A percentile compares a stretch with the other conserved stretches of the same genome.
Evolutionary conservation across 2,329 filamentous ascomycete species (phyloP).

Genomic region (Myotisia sp.): DNA sequence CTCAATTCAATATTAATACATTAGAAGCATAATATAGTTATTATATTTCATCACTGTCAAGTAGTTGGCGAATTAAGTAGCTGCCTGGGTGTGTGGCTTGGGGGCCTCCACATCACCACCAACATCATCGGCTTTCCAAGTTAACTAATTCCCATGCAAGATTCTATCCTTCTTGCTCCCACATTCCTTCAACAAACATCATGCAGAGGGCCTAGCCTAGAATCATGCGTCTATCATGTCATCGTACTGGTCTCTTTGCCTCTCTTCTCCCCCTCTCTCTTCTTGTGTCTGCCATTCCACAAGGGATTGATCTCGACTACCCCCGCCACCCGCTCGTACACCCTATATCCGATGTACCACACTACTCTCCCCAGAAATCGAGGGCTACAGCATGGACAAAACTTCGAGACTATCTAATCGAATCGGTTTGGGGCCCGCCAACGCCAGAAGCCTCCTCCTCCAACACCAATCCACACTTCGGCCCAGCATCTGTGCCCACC

Average conservation of each 20-base stretch:
- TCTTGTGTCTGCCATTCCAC: constrained; percentile 8
- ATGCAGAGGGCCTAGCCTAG: too few relatives aligned
- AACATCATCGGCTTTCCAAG: too few relatives aligned
- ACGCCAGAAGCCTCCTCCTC: constrained; percentile 7
- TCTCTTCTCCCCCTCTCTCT: constrained; percentile 4
- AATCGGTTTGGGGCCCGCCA: constrained; percentile 30
- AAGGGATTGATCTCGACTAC: constrained; percentile 4
- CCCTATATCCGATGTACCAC: constrained; percentile 18
- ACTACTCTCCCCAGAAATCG: constrained; percentile 13
- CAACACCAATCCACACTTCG: constrained; percentile 11
- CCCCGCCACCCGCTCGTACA: constrained; percentile 10
- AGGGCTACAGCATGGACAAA: constrained; percentile 28
- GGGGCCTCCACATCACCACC: too few relatives aligned
- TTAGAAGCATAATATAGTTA: too few relatives aligned
- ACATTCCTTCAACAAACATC: too few relatives aligned
- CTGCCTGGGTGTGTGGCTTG: too few relatives aligned
- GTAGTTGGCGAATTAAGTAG: too few relatives aligned
- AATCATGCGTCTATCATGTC: constrained; percentile 2
- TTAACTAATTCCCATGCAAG: too few relatives aligned
- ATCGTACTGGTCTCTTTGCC: neutral
- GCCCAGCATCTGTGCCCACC: constrained; percentile 20
- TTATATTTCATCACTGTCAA: too few relatives aligned
- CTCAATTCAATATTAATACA: too few relatives aligned
- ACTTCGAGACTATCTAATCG: constrained; percentile 30
- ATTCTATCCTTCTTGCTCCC: too few relatives aligned